Evolutionary conservation across 2,329 filamentous ascomycete species (phyloP), one percentile per base, ranked within the genome.

Genomic region (Alternaria tenuissima): DNA sequence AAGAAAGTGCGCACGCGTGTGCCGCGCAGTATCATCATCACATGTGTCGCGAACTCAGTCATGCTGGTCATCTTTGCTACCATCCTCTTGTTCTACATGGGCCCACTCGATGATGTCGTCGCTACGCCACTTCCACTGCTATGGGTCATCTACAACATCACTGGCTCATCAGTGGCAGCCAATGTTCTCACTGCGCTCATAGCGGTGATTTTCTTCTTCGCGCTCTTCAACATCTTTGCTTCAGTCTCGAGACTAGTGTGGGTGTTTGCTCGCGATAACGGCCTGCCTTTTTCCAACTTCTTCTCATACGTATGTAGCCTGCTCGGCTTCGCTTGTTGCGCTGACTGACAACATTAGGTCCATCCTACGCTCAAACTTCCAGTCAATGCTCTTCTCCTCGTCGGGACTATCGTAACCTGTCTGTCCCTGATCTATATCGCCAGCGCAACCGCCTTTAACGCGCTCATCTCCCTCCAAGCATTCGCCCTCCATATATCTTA

Each of bases 241-340:
- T 84, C 82, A 0, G 81, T 81, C 0, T 82, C 82, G 0, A 80
- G 83, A 3, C 67, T 85, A 2, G 80, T 81, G 0, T 85, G 83
- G 83, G 81, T 81, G 0, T 85, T 83, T 74, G 80, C 83, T 12
- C 70, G 80, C 5, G 83, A 85, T 55, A 81, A 81, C 3, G 83
- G 80, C 6, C 66, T 84, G 0, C 82, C 82, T 0, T 75, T 73
- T 36, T 78, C 73, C 22, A 49, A 60, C 6, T 65, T 62, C 53
- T 76, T 81, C 54, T 69, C 76, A 46, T 68, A 74, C 43, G 70
- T 76, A 64, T 7, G 36, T 39, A 20, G 7, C 11, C 41, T 28
- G 14, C 5, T 12, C 20, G 16, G 26, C 7, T n/a, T 24, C 7
- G 4, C 34, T 1, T 16, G n/a, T 24, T 22, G n/a, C 24, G 22